Evolutionary conservation across 768 basidiomycete species (phyloP).

Genomic region (Hypsizygus marmoreus): DNA sequence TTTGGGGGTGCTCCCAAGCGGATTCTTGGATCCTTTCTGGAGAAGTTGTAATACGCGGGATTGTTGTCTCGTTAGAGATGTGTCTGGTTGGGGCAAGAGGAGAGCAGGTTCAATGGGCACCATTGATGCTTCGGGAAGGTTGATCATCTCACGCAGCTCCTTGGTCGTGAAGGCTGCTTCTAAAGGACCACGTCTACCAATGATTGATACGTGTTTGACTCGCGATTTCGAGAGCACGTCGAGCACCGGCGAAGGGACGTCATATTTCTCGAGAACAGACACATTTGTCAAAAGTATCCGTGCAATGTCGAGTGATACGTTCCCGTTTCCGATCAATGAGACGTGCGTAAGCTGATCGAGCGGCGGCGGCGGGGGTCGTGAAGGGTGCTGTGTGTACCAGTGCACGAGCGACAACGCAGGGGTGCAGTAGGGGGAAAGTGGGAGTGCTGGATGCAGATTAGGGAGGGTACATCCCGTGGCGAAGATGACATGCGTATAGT

Average conservation of each 20-base stretch:
- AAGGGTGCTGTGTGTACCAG: slow-evolving; percentile 96
- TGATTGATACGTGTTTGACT: slow-evolving; percentile 78
- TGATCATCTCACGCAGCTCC: slow-evolving; percentile 86
- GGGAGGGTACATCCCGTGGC: slow-evolving; percentile 83
- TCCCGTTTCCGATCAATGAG: slow-evolving; percentile 90
- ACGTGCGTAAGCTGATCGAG: slow-evolving; percentile 71
- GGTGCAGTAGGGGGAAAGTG: slow-evolving; percentile 50
- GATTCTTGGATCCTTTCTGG: slow-evolving; percentile 58
- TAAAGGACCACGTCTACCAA: slow-evolving; percentile 84
- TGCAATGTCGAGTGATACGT: slow-evolving; percentile 91
- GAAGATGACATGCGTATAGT: slow-evolving; percentile 87
- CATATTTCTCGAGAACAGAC: slow-evolving; percentile 63
- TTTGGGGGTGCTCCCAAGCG: slow-evolving; percentile 52
- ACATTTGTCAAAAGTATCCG: slow-evolving; percentile 82
- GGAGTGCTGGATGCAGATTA: slow-evolving; percentile 54
- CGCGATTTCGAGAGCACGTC: slow-evolving; percentile 60
- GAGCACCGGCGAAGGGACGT: slow-evolving; percentile 77
- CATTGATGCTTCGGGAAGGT: slow-evolving; percentile 66
- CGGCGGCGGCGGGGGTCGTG: slow-evolving; percentile 57
- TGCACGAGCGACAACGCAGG: slow-evolving; percentile 87
- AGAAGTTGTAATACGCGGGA: slow-evolving; percentile 66
- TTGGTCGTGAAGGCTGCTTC: slow-evolving; percentile 92
- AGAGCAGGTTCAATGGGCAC: slow-evolving; percentile 54
- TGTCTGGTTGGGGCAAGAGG: slow-evolving; percentile 36
- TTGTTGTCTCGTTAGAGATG: slow-evolving; percentile 60